Evolutionary conservation across 2,329 filamentous ascomycete genomes (phyloP), one percentile per base, ranked within the genome.

Genomic region (Xylariaceae sp.): DNA sequence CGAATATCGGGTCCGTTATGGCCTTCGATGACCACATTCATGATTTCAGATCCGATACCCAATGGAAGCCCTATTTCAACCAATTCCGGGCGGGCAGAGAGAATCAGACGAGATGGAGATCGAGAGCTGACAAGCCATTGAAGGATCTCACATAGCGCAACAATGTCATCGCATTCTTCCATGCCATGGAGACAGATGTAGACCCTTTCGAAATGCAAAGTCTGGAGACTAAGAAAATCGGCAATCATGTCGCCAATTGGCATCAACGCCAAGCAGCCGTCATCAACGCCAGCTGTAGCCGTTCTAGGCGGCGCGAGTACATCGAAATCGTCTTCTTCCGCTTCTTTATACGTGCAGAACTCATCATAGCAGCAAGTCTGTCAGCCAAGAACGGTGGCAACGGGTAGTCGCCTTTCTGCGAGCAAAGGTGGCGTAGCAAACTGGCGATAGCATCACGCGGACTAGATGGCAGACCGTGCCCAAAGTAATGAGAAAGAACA

Each of bases 161-260:
- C 16, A 40, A 50, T 40, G 12, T 50, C 48, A 14, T 45, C 48
- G 41, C 48, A 50, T 34, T 50, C 48, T 31, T 50, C 48, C 31
- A 50, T 31, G 33, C 48, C 48, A 45, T 50, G 41, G 33, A 50
- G 41, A 45, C 48, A 50, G 17, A 50, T 50, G 31, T 50, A 50
- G 33, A 50, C 48, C n/a, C 17, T 45, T 12, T 50, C 42, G 45
- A 50, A 45, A 31, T 34, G 42, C 31, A 31, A 34, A n/a, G n/a
- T n/a, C 48, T 50, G 48, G 13, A 50, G 48, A 28, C 48, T 50
- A 34, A 50, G 31, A 28, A 50, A 50, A 50, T 50, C 48, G 18
- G 48, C 41, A 28, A 50, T 40, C 41, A 50, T 39, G 31, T 50
- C 48, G 17, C 48, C 48, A 31, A 40, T 17, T 38, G 48, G 48